Conservation (phyloP, 306 rosid genomes). For the Trichosanthes truncata region DNA sequence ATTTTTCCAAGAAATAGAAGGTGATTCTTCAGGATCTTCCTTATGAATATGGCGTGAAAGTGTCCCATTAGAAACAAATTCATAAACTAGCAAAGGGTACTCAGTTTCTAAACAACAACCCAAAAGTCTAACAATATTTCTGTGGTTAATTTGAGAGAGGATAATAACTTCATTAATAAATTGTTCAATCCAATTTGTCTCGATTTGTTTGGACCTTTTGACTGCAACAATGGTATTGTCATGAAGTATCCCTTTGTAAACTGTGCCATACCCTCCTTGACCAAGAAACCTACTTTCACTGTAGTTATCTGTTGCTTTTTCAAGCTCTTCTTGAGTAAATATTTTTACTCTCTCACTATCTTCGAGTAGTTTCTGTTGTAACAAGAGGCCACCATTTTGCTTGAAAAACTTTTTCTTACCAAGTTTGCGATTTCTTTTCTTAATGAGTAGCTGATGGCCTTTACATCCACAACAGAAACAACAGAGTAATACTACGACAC, state of each 20-base stretch:
- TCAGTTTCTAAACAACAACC: constrained; percentile 57
- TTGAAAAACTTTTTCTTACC: constrained; percentile 28
- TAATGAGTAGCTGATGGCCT: constrained; percentile 8
- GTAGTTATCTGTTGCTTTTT: constrained; percentile 30
- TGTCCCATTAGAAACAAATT: constrained; percentile 44
- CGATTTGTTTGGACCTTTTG: constrained; percentile 27
- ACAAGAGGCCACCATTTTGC: constrained; percentile 47
- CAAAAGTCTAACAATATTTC: constrained; percentile 21
- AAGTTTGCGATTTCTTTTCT: constrained; percentile 11
- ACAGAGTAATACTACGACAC: constrained; percentile 21
- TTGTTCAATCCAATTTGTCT: constrained; percentile 20
- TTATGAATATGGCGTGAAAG: constrained; percentile 33
- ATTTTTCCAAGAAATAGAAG: constrained; percentile 29
- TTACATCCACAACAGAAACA: not conserved
- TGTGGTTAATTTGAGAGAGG: constrained; percentile 32
- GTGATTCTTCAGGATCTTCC: constrained; percentile 6
- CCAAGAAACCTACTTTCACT: constrained; percentile 17
- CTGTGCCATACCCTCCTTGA: constrained; percentile 21
- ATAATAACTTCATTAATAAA: constrained; percentile 43
- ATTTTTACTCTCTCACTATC: constrained; percentile 24
- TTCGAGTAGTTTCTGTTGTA: constrained; percentile 27
- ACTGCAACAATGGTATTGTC: constrained; percentile 21
- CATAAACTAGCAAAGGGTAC: constrained; percentile 48
- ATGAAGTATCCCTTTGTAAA: constrained; percentile 22
- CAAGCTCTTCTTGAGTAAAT: constrained; percentile 33